These are phyloP conservation scores for Chaetomiaceae sp. DNA, from an alignment of 2,329 filamentous ascomycete species.

Conservation along the genomic window DNA sequence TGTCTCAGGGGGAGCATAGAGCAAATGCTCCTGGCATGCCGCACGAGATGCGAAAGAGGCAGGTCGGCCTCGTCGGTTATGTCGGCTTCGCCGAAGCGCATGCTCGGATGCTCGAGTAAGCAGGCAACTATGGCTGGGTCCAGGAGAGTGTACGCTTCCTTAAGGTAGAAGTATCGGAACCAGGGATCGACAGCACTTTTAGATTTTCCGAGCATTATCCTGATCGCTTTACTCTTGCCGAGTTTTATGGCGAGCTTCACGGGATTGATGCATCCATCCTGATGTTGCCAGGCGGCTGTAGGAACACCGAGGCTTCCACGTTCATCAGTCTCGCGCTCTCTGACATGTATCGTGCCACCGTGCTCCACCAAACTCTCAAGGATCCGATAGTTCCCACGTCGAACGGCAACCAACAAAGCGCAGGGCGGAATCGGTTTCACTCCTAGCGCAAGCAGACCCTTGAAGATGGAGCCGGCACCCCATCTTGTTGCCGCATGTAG, in stretches of 20 bases:
- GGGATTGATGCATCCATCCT: background rate
- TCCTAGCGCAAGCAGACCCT: conserved; percentile 3
- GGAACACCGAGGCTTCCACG: too few species aligned
- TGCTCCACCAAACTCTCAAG: background rate
- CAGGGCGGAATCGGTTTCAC: background rate
- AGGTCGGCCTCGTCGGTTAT: background rate
- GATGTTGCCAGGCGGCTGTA: background rate
- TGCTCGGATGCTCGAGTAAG: conserved; percentile 2
- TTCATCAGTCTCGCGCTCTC: too few species aligned
- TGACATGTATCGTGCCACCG: background rate
- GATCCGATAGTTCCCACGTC: background rate
- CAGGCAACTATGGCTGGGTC: background rate
- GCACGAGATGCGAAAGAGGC: conserved; percentile 5
- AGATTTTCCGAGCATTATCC: background rate
- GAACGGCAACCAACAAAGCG: background rate
- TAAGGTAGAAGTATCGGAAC: conserved; percentile 9
- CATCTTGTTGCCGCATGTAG: background rate
- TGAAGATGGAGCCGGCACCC: background rate
- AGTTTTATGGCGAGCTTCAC: conserved; percentile 1
- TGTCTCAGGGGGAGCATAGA: too few species aligned
- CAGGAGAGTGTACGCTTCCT: conserved; percentile 6
- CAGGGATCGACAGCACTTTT: background rate
- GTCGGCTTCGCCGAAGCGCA: background rate
- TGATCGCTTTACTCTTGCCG: conserved; percentile 3
- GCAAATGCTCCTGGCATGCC: conserved; percentile 1